Evolutionary conservation across 2,329 filamentous ascomycete species (phyloP), one percentile per base, ranked within the genome.

Genomic region (Cadophora sp.): DNA sequence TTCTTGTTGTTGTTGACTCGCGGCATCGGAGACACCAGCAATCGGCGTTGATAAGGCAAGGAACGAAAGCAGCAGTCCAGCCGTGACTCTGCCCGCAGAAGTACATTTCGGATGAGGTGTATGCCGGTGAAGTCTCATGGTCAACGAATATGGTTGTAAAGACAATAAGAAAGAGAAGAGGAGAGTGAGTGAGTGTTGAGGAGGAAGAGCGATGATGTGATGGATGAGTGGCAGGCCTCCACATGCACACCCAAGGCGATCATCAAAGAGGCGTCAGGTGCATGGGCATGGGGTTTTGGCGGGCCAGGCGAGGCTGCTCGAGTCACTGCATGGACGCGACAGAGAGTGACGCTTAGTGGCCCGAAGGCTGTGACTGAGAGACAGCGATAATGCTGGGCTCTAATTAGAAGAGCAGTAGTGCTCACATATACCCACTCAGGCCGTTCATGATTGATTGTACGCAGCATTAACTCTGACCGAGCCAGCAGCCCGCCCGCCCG

Each of bases 31-130:
- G 22, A 79, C 79, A 58, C 80, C 79, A 55, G 80, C 76, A 26
- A 81, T 76, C 24, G 83, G 79, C 67, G 80, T 81, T 24, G 86
- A 83, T 74, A 89, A 80, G 73, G 89, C 88, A 64, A 93, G 85
- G 80, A 92, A 89, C 27, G 89, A 90, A 70, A 93, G 80, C 68
- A 93, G 80, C 46, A 74, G 62, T 29, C 66, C 65, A 55, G 73
- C 73, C 16, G 90, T 90, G 73, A 91, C 86, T 81, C 86, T 86
- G 79, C 85, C 85, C 65, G 86, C 82, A 75, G 90, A 91, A 73
- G 78, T 80, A 81, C 85, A 88, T 66, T 70, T 73, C 26, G 59
- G 50, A n/a, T 66, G 63, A 51, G 65, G 60, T 26, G 43, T 48
- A 22, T 71, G 62, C 62, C 65, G 62, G 53, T 63, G 70, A 37